Evolutionary conservation across 2,329 filamentous ascomycete species (phyloP), one percentile per base, ranked within the genome.

Genomic region (Aspergillus sp.): DNA sequence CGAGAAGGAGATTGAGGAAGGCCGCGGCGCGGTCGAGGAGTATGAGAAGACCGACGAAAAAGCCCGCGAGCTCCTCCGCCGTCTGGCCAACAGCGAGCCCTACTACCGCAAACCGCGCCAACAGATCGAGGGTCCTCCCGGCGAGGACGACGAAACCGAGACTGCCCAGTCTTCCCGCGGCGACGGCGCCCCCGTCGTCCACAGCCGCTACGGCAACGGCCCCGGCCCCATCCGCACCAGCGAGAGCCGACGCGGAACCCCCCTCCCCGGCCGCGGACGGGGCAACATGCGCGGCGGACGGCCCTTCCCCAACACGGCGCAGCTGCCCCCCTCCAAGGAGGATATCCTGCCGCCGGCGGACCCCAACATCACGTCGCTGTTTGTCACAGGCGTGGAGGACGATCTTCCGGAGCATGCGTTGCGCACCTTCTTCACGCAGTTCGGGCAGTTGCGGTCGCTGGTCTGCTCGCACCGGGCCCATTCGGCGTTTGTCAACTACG

Each of bases 41-140:
- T 97, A 97, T 68, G 91, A 96, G 58, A 96, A 97, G 80, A 94
- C 93, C 1, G 94, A 99, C 64, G 93, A 97, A 68, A 97, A 97
- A 74, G 94, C 92, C 2, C 83, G 93, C 52, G 94, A 99, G 62
- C 76, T 99, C 11, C 72, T 99, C 54, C 82, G 90, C 59, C 81
- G 91, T 49, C 76, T 99, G 42, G 95, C 95, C 4, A 88, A 89
- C 58, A 97, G 91, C 69, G 93, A 97, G 69, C 94, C 94, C 0
- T 97, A 97, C 70, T 95, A 96, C 71, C 88, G 92, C 66, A 95
- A 94, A 66, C 90, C 92, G 49, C 83, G 40, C 16, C 19, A 89
- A 56, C 78, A 88, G 21, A 78, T 96, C 43, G 89, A 90, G 85
- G 60, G 77, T 65, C 51, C 65, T 0, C 23, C 60, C 3, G 5